phyloP scores from a whole-genome alignment of 257 asterid species.

The Haberlea rhodopensis region DNA sequence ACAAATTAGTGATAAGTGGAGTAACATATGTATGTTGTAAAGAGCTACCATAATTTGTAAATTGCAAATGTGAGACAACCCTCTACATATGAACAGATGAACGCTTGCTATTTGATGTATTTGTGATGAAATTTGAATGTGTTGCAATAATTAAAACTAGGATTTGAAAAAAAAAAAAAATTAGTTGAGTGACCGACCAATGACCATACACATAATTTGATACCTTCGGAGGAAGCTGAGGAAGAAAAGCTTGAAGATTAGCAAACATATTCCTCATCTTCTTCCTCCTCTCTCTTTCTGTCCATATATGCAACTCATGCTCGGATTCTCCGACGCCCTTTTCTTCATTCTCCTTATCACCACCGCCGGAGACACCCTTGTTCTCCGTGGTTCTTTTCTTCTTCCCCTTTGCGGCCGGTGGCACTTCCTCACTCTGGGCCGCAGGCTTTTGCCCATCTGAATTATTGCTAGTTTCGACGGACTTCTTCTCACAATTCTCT shows the following conservation, averaged over 20 bases:
- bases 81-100: no score
- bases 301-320: conserved; percentile 72
- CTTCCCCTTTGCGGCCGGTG: conserved; percentile 25
- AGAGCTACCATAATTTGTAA: no score
- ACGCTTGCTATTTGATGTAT: no score
- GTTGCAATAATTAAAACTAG: no score
- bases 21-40: no score
- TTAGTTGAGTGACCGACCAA: no score
- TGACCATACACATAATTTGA: no score
- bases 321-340: conserved; percentile 37
- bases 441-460: conserved; percentile 10
- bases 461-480: conserved; percentile 2
- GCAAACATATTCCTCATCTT: conserved; percentile 78
- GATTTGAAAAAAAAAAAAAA: no score
- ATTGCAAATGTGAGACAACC: no score
- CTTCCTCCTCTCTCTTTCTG: conserved; percentile 83
- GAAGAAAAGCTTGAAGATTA: conserved; percentile 74
- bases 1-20: no score
- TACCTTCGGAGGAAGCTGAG: conserved; percentile 83
- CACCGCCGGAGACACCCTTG: not conserved
- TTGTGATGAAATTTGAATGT: no score
- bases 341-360: conserved; percentile 6
- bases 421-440: conserved; percentile 12
- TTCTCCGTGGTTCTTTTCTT: conserved; percentile 17
- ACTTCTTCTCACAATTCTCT: conserved; percentile 24